These are phyloP conservation scores for Cucurbita pepo DNA, from an alignment of 306 rosid genomes.

Conservation along the genomic window DNA sequence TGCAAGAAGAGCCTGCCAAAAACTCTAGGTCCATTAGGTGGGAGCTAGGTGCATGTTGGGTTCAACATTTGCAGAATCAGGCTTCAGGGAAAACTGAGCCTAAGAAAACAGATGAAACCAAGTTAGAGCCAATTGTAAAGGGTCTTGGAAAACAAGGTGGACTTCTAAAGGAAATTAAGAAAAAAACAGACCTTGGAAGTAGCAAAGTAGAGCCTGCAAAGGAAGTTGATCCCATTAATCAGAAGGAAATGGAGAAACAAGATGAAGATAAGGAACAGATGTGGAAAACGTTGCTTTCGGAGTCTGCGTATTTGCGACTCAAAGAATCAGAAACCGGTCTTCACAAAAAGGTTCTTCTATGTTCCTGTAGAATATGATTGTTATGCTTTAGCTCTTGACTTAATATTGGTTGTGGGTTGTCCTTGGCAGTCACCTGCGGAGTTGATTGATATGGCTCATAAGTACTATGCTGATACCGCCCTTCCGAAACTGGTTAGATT, in stretches of 20 bases:
- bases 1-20: conserved; percentile 51
- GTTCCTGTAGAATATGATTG: neutral
- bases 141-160: conserved; percentile 99
- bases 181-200: conserved; percentile 49
- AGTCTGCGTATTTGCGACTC: conserved; percentile 70
- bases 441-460: conserved; percentile 88
- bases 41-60: conserved; percentile 99
- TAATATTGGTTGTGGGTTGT: conserved; percentile 5
- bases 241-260: conserved; percentile 45
- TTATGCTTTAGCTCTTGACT: conserved; percentile 8
- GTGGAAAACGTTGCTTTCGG: conserved; percentile 75
- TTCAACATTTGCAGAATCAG: conserved; percentile 84
- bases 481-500: conserved; percentile 92
- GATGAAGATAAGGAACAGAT: conserved; percentile 49
- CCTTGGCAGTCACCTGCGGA: conserved; percentile 71
- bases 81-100: conserved; percentile 65
- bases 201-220: conserved; percentile 50
- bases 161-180: conserved; percentile 77
- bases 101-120: conserved; percentile 54
- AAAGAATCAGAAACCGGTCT: conserved; percentile 87
- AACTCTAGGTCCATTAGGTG: conserved; percentile 64
- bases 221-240: conserved; percentile 36
- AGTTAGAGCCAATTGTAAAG: conserved; percentile 71
- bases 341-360: conserved; percentile 57
- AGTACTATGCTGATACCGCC: conserved; percentile 71